These are phyloP conservation scores for Russula earlei DNA, from an alignment of 768 basidiomycete species.

Conservation along the genomic window DNA sequence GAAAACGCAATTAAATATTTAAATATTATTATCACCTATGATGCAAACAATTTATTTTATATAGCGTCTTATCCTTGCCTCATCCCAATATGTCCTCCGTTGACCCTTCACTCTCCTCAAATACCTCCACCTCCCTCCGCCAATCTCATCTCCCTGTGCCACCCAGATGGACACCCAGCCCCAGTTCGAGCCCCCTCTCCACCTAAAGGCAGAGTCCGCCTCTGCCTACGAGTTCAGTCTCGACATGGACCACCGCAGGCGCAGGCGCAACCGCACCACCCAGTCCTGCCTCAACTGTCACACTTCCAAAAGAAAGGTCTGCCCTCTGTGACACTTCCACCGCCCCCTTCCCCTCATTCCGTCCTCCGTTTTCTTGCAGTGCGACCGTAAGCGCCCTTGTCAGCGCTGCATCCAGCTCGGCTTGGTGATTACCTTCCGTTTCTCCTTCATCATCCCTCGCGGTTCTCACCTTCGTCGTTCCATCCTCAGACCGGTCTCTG, in stretches of 20 bases:
- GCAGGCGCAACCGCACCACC: slow-evolving; percentile 85
- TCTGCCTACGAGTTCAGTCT: slow-evolving; percentile 36
- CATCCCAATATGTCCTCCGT: slow-evolving; percentile 7
- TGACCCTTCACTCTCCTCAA: slow-evolving; percentile 14
- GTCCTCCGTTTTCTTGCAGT: slow-evolving; percentile 36
- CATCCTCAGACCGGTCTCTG: slow-evolving; percentile 73
- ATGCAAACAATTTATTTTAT: neutral
- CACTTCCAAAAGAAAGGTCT: slow-evolving; percentile 86
- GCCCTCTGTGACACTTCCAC: slow-evolving; percentile 18
- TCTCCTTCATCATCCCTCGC: slow-evolving; percentile 11
- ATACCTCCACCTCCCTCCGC: slow-evolving; percentile 9
- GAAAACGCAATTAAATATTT: neutral
- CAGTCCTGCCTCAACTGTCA: slow-evolving; percentile 86
- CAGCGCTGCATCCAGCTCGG: slow-evolving; percentile 85
- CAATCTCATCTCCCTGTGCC: slow-evolving; percentile 25
- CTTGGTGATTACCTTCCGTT: slow-evolving; percentile 39
- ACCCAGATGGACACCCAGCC: slow-evolving; percentile 24
- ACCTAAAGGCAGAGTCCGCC: slow-evolving; percentile 38
- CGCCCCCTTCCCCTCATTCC: slow-evolving; percentile 9
- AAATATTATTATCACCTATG: neutral
- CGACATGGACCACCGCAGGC: slow-evolving; percentile 69
- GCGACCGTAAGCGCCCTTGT: slow-evolving; percentile 87
- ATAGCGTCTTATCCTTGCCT: slow-evolving; percentile 6
- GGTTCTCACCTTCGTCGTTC: neutral
- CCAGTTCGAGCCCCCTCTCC: slow-evolving; percentile 8